Base-by-base conservation (phyloP, 192 early-diverging fungal genomes). In the Coemansia sp. region DNA sequence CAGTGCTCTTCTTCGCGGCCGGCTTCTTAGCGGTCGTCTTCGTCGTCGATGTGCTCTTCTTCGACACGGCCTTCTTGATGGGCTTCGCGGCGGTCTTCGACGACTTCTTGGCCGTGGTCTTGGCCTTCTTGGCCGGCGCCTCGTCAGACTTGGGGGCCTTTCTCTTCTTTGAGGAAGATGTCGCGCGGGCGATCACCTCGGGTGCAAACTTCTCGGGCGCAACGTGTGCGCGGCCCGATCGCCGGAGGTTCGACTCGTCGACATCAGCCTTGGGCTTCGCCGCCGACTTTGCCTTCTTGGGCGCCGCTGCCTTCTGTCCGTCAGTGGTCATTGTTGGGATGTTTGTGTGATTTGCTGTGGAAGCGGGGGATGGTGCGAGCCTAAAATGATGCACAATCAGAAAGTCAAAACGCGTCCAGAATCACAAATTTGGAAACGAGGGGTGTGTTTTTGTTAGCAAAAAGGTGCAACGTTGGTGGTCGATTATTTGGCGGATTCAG, bases 161-260 rank as follows among this genome's bases (percentile, higher is more conserved):
- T 31, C 66, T 73, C 76, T 68, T 73, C 65, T 69, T 73, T 19
- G 56, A 28, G 23, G 60, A n/a, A 23, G 64, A 1, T 10, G 62
- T 54, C 9, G 62, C 56, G 24, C 7, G 68, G 57, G 25, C 27
- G 49, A 68, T 56, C 21, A 69, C 59, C 16, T 72, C 71, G 38
- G 76, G 74, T 42, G 59, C 51, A 48, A 71, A 77, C 62, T 64
- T 62, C 33, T 77, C 74, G 29, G 74, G 74, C 11, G 68, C 69
- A 45, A 60, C 27, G 60, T 61, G 64, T 31, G 53, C 50, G 58
- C 74, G 74, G 2, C 31, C 53, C 50, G 74, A 77, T 77, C 64
- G 65, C 74, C 74, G 74, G 63, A 63, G 46, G 24, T 48, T n/a
- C 21, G 62, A 38, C 50, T 73, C 58, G 16, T 60, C 60, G 29